A percentile compares a stretch with the other conserved stretches of the same genome.
Conservation (phyloP, 1,284 basidiomycete species). For the Irpex lacteus region DNA sequence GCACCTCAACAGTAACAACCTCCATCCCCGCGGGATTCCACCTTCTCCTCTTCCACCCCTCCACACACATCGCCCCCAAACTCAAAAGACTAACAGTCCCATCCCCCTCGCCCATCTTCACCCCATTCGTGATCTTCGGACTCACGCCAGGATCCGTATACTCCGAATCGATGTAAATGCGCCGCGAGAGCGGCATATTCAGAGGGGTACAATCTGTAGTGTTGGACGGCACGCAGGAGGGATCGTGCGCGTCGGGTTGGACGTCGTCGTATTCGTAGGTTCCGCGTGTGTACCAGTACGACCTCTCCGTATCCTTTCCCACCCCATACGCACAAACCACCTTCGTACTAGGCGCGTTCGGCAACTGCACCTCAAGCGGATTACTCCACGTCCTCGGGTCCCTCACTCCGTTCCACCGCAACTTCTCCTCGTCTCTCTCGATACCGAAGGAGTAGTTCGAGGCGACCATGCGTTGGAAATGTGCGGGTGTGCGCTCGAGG, state of each 20-base stretch:
- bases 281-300: conserved; percentile 80
- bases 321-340: conserved; percentile 94
- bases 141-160: conserved; percentile 63
- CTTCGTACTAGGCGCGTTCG: conserved; percentile 89
- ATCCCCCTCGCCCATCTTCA: conserved; percentile 92
- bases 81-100: conserved; percentile 92
- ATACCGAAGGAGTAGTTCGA: conserved; percentile 94
- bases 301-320: conserved; percentile 95
- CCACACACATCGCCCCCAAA: conserved; percentile 92
- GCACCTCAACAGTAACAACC: conserved; percentile 83
- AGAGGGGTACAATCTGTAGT: conserved; percentile 45
- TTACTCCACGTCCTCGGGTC: conserved; percentile 93
- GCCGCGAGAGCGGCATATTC: conserved; percentile 57
- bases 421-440: conserved; percentile 68
- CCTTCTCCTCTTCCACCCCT: conserved; percentile 87
- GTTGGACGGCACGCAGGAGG: conserved; percentile 39
- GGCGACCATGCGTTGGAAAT: conserved; percentile 92
- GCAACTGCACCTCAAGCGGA: conserved; percentile 88
- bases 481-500: conserved; percentile 77
- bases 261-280: conserved; percentile 67
- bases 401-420: conserved; percentile 59
- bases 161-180: conserved; percentile 82
- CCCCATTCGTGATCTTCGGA: conserved; percentile 80
- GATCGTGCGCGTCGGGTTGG: conserved; percentile 42
- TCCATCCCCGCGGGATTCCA: conserved; percentile 95